phyloP scores from a whole-genome alignment of 2,329 filamentous ascomycete genomes.

The Fusarium albidum region DNA sequence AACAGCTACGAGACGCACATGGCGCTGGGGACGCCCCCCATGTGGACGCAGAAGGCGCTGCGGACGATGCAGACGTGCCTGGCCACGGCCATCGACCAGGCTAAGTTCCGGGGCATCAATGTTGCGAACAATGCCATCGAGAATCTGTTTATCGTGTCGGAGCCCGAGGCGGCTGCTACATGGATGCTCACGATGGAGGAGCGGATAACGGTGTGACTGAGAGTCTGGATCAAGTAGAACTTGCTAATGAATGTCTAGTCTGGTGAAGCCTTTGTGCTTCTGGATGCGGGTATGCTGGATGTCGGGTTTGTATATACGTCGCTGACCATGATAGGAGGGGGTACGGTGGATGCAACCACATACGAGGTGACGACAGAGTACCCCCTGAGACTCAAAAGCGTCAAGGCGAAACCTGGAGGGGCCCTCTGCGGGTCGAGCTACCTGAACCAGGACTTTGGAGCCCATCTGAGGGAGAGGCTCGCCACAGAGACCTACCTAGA shows the following conservation, averaged over 20 bases:
- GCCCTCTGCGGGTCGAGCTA: slow-evolving; percentile 6
- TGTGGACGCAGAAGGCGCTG: not conserved
- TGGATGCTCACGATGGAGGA: not conserved
- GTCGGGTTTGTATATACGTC: rapidly evolving
- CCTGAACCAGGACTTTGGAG: not conserved
- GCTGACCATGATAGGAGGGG: not conserved
- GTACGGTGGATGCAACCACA: not conserved
- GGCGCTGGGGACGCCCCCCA: slow-evolving; percentile 4
- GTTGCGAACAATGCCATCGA: not conserved
- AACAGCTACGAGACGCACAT: not conserved
- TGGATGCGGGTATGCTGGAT: not conserved
- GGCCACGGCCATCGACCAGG: not conserved
- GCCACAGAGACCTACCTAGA: not conserved
- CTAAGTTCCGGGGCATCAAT: not conserved
- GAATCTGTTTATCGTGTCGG: slow-evolving; percentile 8
- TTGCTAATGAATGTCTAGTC: not conserved
- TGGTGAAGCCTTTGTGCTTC: not conserved
- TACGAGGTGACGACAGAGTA: not conserved
- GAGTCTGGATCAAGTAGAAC: not conserved
- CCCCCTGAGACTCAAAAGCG: not conserved
- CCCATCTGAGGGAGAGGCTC: not conserved
- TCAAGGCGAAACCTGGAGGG: not conserved
- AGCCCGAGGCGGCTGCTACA: slow-evolving; percentile 8
- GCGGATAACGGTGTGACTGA: not conserved
- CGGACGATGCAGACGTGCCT: slow-evolving; percentile 9